Percentiles rank a stretch among this genome's conserved stretches.
Evolutionary conservation across 805 yeast genomes (phyloP).

Genomic region (Yarrowia sp.): DNA sequence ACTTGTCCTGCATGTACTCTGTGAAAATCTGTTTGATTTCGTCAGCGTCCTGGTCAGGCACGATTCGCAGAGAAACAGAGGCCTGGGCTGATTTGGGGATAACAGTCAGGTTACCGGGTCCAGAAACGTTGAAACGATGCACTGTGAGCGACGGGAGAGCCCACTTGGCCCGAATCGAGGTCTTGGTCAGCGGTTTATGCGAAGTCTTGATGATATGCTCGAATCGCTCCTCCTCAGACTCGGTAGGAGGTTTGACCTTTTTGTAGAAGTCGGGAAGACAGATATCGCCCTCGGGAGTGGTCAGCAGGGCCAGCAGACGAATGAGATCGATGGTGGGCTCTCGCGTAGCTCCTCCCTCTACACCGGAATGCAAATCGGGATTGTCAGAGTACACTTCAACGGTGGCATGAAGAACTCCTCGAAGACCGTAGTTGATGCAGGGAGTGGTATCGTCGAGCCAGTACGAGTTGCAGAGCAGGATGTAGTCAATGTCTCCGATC

Average conservation of each 20-base stretch:
- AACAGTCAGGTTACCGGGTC: conserved; percentile 88
- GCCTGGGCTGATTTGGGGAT: conserved; percentile 85
- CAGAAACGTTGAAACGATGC: conserved; percentile 84
- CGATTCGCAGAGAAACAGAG: conserved; percentile 80
- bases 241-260: conserved; percentile 64
- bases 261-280: conserved; percentile 74
- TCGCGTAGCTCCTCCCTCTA: conserved; percentile 87
- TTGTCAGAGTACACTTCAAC: conserved; percentile 72
- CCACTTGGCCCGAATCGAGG: conserved; percentile 64
- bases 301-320: conserved; percentile 69
- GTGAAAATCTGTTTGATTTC: conserved; percentile 61
- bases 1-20: conserved; percentile 57
- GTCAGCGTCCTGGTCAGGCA: conserved; percentile 81
- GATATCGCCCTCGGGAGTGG: conserved; percentile 62
- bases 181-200: conserved; percentile 39
- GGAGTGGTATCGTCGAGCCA: conserved; percentile 93
- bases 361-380: conserved; percentile 95
- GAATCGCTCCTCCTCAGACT: conserved; percentile 66
- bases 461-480: conserved; percentile 85
- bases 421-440: conserved; percentile 89
- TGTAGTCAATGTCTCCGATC: conserved; percentile 86
- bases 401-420: conserved; percentile 88
- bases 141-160: conserved; percentile 86
- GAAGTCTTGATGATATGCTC: conserved; percentile 62
- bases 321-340: conserved; percentile 91